Base-by-base conservation (phyloP, 1,139 yeast genomes). In the Pichia norvegensis region DNA sequence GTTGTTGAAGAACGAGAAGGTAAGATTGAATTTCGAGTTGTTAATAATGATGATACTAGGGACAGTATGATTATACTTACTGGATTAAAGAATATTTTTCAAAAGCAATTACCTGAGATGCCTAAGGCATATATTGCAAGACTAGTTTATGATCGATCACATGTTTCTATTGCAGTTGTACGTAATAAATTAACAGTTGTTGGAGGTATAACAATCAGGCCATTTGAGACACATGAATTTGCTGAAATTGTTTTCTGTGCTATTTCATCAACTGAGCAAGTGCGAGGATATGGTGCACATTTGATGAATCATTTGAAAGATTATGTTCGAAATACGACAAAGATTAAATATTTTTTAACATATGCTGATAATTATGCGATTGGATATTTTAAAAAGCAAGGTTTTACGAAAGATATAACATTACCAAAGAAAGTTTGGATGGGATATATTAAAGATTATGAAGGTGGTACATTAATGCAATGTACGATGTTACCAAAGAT, bases 221-320 rank as follows among this genome's bases (percentile, higher is more conserved):
- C 99, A 2, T 92, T 92, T 66, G 85, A 87, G 59, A 79, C 80
- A 46, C 76, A 96, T 50, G 83, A 79, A 57, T 94, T 92, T 72
- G 99, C 98, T 1, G 99, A 92, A 65, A 92, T 92, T 68, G 99
- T 94, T 22, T 92, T 92, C 60, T 92, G 97, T 74, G 99, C 99
- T 25, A 92, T 92, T 47, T 84, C 95, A 37, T 87, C 97, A 3
- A 87, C 97, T 0, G 98, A 92, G 63, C 99, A 92, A 68, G 98
- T 94, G 23, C 70, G 96, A 53, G 99, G 98, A 35, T 94, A 92
- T 61, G 99, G 99, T 64, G 98, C 98, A 0, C 98, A 94, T 66
- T 66, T 92, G 60, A 92, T 92, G 99, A 92, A 94, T 65, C 99
- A 92, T 67, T 69, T 92, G 55, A 92, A 92, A 62, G 98, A 92